Conservation (phyloP, 73 alveolate genomes). For the Stentor coeruleus region DNA sequence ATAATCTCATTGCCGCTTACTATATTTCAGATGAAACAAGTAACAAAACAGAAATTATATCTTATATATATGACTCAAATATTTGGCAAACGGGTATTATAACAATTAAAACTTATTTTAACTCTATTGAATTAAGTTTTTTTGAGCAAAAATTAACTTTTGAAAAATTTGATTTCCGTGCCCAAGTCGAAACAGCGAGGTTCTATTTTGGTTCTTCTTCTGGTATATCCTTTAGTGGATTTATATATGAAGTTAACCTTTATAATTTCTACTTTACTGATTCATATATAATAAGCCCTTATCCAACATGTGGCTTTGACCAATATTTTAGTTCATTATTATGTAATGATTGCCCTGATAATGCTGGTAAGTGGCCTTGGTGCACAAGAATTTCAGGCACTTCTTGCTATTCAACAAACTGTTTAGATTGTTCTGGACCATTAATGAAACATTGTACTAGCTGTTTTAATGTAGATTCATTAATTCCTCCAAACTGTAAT, state of each 20-base stretch:
- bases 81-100: too few relatives aligned
- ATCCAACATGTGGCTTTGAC: neutral
- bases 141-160: too few relatives aligned
- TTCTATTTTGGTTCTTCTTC: neutral
- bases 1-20: too few relatives aligned
- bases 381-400: neutral
- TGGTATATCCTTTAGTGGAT: neutral
- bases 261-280: neutral
- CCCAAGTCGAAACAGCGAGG: neutral
- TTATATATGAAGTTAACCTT: neutral
- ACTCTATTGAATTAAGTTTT: too few relatives aligned
- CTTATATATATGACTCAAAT: too few relatives aligned
- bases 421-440: neutral
- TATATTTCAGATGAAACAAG: too few relatives aligned
- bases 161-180: neutral
- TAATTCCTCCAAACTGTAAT: too few relatives aligned
- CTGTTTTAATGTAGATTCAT: too few relatives aligned
- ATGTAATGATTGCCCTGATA: neutral
- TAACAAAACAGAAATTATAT: too few relatives aligned
- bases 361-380: neutral
- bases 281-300: neutral
- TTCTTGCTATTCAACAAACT: neutral
- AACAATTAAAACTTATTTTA: too few relatives aligned
- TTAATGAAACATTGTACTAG: too few relatives aligned
- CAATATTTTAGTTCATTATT: too few relatives aligned